Percentiles rank a stretch among this genome's conserved stretches.
These are phyloP conservation scores for Metarhizium album DNA, from an alignment of 2,329 filamentous ascomycete species.

Conservation along the genomic window DNA sequence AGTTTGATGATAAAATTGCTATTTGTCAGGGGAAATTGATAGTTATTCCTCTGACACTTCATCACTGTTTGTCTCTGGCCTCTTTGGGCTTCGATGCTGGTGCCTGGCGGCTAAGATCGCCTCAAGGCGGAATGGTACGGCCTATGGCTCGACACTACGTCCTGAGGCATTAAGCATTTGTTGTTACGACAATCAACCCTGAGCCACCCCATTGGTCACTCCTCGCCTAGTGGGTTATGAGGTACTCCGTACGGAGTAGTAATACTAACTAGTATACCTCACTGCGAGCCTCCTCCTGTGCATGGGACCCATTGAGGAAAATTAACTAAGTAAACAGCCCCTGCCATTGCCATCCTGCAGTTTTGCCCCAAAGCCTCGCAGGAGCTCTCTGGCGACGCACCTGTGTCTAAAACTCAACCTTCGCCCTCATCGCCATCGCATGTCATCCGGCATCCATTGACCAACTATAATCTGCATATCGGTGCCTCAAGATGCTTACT, in stretches of 20 bases:
- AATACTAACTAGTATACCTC: too few relatives aligned
- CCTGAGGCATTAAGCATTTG: conserved; percentile 5
- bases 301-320: conserved; percentile 1
- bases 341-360: not conserved
- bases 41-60: too few relatives aligned
- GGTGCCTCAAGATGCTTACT: conserved; percentile 42
- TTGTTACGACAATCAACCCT: not conserved
- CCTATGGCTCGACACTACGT: not conserved
- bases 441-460: conserved; percentile 15
- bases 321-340: too few relatives aligned
- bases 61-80: too few relatives aligned
- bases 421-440: conserved; percentile 6
- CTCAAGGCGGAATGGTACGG: conserved; percentile 11
- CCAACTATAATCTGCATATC: conserved; percentile 12
- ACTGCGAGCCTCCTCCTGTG: too few relatives aligned
- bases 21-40: too few relatives aligned
- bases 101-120: not conserved
- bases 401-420: not conserved
- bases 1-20: too few relatives aligned
- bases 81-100: too few relatives aligned
- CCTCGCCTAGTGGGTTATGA: not conserved
- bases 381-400: conserved; percentile 10
- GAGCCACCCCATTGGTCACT: not conserved
- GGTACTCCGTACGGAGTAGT: too few relatives aligned
- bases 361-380: conserved; percentile 1